Evolutionary conservation across 1,284 basidiomycete genomes (phyloP).

Genomic region (Sutorius eximius): DNA sequence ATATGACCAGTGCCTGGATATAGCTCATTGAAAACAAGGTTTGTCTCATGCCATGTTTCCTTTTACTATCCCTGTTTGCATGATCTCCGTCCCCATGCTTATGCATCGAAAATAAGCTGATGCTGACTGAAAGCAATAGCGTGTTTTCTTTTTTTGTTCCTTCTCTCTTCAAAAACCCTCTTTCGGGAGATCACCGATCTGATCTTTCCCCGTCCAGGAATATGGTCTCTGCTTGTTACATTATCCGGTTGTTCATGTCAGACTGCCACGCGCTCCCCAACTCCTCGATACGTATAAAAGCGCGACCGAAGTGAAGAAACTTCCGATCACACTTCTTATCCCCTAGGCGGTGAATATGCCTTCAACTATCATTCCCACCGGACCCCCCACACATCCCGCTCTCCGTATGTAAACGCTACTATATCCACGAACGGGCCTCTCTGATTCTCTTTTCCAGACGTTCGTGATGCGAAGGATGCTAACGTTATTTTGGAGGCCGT

Average conservation of each 20-base stretch:
- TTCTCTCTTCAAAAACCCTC: conserved; percentile 12
- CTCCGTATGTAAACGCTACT: conserved; percentile 45
- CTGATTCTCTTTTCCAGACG: conserved; percentile 46
- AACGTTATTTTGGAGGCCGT: conserved; percentile 75
- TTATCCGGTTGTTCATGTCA: conserved; percentile 19
- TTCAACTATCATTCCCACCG: conserved; percentile 19
- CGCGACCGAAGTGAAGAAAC: conserved; percentile 1
- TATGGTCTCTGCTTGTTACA: conserved; percentile 9
- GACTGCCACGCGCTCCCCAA: conserved; percentile 18
- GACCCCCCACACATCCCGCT: conserved; percentile 52
- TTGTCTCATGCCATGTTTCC: conserved; percentile 36
- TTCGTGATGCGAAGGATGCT: conserved; percentile 68
- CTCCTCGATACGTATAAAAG: conserved; percentile 28
- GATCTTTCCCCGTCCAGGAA: conserved; percentile 18
- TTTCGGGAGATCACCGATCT: conserved; percentile 22
- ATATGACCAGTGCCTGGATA: conserved; percentile 28
- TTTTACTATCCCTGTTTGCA: conserved; percentile 25
- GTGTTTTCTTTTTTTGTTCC: conserved; percentile 14
- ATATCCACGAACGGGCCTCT: background rate
- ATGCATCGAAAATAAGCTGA: conserved; percentile 23
- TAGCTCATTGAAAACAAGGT: conserved; percentile 29
- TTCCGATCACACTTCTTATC: conserved; percentile 4
- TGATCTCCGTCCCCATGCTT: conserved; percentile 23
- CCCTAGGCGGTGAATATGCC: conserved; percentile 11
- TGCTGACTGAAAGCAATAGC: conserved; percentile 7